Percentiles rank a stretch among this genome's conserved stretches.
Conservation (phyloP, 176 grass and related monocot genomes). For the Calamus simplicifolius region DNA sequence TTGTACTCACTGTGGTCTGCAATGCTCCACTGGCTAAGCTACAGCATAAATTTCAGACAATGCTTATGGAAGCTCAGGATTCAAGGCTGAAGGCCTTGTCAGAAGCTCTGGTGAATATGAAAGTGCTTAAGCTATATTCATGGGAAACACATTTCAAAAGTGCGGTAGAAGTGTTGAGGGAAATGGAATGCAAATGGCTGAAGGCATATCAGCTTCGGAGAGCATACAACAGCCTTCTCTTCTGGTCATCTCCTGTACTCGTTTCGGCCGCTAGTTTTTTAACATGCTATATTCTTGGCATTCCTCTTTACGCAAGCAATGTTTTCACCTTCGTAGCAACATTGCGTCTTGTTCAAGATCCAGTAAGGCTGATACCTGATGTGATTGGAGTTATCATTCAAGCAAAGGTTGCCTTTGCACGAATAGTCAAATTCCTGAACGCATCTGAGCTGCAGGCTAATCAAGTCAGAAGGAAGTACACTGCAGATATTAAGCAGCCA, state of each 20-base stretch:
- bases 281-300: constrained; percentile 62
- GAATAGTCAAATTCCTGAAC: constrained; percentile 68
- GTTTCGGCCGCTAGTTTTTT: constrained; percentile 81
- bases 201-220: constrained; percentile 69
- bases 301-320: constrained; percentile 75
- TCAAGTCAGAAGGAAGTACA: constrained; percentile 24
- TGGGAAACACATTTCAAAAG: constrained; percentile 92
- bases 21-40: constrained; percentile 86
- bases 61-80: constrained; percentile 87
- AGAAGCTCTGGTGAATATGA: constrained; percentile 77
- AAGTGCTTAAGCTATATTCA: constrained; percentile 81
- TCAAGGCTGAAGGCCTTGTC: constrained; percentile 73
- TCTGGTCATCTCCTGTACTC: constrained; percentile 91
- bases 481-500: constrained; percentile 18
- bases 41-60: constrained; percentile 77
- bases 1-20: constrained; percentile 59
- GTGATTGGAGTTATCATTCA: constrained; percentile 79
- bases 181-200: constrained; percentile 69
- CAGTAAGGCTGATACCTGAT: constrained; percentile 68
- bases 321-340: constrained; percentile 88
- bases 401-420: constrained; percentile 79
- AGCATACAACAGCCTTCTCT: constrained; percentile 77
- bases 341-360: constrained; percentile 70
- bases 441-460: constrained; percentile 53
- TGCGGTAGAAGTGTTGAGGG: constrained; percentile 61